These are phyloP conservation scores for Coniophora puteana DNA, from an alignment of 1,284 basidiomycete species.

Conservation along the genomic window DNA sequence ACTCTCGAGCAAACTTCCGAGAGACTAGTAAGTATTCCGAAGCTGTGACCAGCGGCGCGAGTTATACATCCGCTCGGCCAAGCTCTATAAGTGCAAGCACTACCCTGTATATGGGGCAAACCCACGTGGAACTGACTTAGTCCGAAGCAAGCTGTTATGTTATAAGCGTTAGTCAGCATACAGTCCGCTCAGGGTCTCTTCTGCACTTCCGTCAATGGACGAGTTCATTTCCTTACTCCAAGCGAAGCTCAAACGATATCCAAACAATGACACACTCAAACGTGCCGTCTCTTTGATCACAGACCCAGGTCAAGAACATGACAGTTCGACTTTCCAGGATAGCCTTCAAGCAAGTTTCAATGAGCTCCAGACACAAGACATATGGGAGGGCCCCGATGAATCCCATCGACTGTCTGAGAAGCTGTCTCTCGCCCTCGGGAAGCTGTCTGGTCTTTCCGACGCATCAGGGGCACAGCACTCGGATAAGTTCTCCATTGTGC, in stretches of 20 bases:
- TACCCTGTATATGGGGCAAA: no score
- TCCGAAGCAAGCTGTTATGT: not conserved
- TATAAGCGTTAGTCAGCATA: not conserved
- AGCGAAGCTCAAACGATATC: slow-evolving; percentile 7
- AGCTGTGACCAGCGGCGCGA: no score
- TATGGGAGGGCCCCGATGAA: slow-evolving; percentile 30
- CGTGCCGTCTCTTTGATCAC: slow-evolving; percentile 17
- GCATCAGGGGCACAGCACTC: not conserved
- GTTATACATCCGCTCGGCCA: no score
- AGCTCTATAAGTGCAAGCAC: no score
- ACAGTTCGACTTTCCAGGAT: slow-evolving; percentile 18
- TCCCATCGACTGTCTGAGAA: slow-evolving; percentile 25
- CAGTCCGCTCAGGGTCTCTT: not conserved
- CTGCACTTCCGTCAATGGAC: slow-evolving; percentile 16
- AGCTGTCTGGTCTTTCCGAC: not conserved
- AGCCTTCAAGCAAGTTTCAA: slow-evolving; percentile 20
- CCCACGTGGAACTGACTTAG: no score
- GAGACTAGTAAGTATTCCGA: no score
- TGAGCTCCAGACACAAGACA: slow-evolving; percentile 24
- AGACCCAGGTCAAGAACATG: slow-evolving; percentile 19
- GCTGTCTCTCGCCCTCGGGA: slow-evolving; percentile 10
- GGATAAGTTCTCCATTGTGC: slow-evolving; percentile 15
- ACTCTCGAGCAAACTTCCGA: no score
- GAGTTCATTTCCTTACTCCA: slow-evolving; percentile 23
- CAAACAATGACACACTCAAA: slow-evolving; percentile 15